Evolutionary conservation across 1,284 basidiomycete genomes (phyloP).

Genomic region (Microbotryum lychnidis-dioicae): DNA sequence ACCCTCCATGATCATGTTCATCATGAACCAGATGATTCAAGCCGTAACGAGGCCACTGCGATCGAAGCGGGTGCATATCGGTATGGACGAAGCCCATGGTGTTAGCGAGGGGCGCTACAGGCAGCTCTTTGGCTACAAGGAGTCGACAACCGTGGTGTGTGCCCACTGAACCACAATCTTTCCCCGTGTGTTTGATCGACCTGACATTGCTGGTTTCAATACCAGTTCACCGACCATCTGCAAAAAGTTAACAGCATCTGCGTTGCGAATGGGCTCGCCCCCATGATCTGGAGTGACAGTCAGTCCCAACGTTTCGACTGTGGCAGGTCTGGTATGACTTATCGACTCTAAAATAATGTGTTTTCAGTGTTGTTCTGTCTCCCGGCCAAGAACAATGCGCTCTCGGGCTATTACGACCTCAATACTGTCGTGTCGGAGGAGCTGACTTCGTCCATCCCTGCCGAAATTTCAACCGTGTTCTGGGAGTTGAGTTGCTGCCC

Average conservation of each 20-base stretch:
- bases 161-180: conserved; percentile 1
- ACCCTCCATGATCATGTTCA: no score
- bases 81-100: conserved; percentile 41
- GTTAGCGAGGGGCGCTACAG: conserved; percentile 40
- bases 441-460: conserved; percentile 35
- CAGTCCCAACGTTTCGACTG: conserved; percentile 2
- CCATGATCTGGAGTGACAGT: conserved; percentile 42
- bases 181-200: neutral
- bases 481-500: conserved; percentile 17
- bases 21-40: conserved; percentile 32
- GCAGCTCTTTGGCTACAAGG: conserved; percentile 38
- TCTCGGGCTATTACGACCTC: conserved; percentile 39
- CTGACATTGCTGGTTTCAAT: neutral
- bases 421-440: conserved; percentile 31
- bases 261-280: conserved; percentile 30
- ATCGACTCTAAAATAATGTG: neutral
- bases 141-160: conserved; percentile 32
- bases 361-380: conserved; percentile 40
- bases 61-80: conserved; percentile 38
- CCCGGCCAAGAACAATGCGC: conserved; percentile 39
- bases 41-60: conserved; percentile 38
- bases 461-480: conserved; percentile 36
- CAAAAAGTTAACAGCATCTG: conserved; percentile 39
- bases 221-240: conserved; percentile 35
- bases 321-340: no score